Evolutionary conservation across 1,284 basidiomycete species (phyloP), one percentile per base, ranked within the genome.

Genomic region (Austroboletus novae-zelandiae): DNA sequence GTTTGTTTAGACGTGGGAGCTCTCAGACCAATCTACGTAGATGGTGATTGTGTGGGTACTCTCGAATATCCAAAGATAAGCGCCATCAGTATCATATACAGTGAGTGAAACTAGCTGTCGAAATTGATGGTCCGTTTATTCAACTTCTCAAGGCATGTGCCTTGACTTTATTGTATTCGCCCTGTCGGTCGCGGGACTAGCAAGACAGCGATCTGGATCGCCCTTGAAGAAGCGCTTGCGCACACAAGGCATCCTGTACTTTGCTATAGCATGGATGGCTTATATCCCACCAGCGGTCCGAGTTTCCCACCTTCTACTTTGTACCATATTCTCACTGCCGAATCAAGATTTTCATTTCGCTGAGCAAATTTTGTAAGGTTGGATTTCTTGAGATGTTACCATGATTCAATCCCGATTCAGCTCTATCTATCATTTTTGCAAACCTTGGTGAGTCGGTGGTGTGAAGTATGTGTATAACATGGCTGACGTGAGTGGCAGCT

Each of bases 211-310:
- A 20, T 52, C 40, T 4, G 20, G 39, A 29, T 64, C 63, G 3
- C 44, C 45, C 14, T 48, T 64, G 36, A 52, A 31, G 40, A 56
- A 37, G 35, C 43, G 37, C 14, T 43, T 64, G 23, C 31, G 36
- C 15, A 13, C 30, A 27, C 65, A 64, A 27, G 63, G 61, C 7
- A 25, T 58, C 2, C 11, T 51, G 5, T 67, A 64, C 45, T 47
- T 62, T 35, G 39, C 40, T 20, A 11, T 58, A 11, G 52, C 47
- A 15, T 36, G 48, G 4, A 15, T 53, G 5, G 23, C 13, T 1
- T 59, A 54, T 45, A 37, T 59, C 8, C 45, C 50, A 0, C 20
- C 59, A 5, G 20, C 23, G 52, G 61, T 62, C 1, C 29, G 48
- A 11, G 9, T 7, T 40, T 37, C 11, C 29, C 17, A 2, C 15